Conservation (phyloP, 2,329 filamentous ascomycete species). For the Neobulgaria alba region DNA sequence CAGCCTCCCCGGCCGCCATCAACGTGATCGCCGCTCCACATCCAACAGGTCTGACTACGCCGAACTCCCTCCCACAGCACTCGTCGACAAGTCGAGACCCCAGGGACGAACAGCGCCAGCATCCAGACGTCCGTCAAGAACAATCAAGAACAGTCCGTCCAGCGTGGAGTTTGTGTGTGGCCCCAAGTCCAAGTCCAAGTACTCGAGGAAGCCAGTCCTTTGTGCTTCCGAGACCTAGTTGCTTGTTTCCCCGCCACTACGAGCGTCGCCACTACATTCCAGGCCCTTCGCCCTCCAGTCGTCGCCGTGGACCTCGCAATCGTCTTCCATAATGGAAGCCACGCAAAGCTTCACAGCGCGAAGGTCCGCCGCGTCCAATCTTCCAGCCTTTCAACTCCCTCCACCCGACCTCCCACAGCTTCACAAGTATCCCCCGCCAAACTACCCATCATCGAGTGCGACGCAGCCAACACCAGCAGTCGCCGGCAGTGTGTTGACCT, state of each 20-base stretch:
- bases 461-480: constrained; percentile 31
- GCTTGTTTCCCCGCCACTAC: neutral
- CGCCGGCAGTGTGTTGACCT: constrained; percentile 34
- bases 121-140: too few species aligned
- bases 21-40: constrained; percentile 34
- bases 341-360: constrained; percentile 61
- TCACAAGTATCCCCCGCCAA: constrained; percentile 47
- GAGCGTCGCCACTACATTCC: neutral
- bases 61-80: constrained; percentile 17
- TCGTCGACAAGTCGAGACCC: constrained; percentile 5
- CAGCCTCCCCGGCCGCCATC: constrained; percentile 30
- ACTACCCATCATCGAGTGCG: constrained; percentile 37
- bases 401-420: constrained; percentile 46
- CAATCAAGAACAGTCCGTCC: too few species aligned
- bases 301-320: constrained; percentile 23
- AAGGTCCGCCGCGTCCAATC: constrained; percentile 58
- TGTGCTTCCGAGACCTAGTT: neutral
- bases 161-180: too few species aligned
- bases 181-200: too few species aligned
- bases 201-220: too few species aligned
- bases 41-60: constrained; percentile 22
- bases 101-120: too few species aligned
- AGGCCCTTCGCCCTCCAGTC: constrained; percentile 1
- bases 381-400: constrained; percentile 62
- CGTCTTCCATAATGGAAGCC: constrained; percentile 40